A percentile compares a stretch with the other conserved stretches of the same genome.
Evolutionary conservation across 768 basidiomycete species (phyloP).

Genomic region (Inosperma sp.): DNA sequence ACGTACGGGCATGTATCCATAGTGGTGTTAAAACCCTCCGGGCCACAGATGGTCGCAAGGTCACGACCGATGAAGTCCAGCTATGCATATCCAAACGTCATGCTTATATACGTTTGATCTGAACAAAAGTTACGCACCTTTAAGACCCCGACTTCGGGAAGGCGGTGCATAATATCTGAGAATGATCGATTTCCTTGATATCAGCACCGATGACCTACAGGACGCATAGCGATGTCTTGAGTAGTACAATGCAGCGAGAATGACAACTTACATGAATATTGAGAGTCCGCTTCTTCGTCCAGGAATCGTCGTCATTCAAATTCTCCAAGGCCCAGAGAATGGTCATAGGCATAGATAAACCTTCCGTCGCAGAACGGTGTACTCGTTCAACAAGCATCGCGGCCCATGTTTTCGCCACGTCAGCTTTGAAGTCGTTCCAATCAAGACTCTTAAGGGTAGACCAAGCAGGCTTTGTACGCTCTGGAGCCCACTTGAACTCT

Average conservation of each 20-base stretch:
- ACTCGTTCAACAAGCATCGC: neutral
- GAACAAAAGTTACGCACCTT: too few species aligned
- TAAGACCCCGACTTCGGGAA: too few species aligned
- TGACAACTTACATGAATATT: slow-evolving; percentile 11
- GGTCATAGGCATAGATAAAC: slow-evolving; percentile 25
- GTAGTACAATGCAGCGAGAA: neutral
- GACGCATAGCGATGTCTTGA: neutral
- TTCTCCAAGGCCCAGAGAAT: slow-evolving; percentile 25
- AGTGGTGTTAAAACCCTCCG: too few species aligned
- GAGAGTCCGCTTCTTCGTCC: slow-evolving; percentile 21
- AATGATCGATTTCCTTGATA: neutral
- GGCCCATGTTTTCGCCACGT: slow-evolving; percentile 9
- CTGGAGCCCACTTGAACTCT: slow-evolving; percentile 29
- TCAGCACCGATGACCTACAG: neutral
- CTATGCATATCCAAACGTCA: too few species aligned
- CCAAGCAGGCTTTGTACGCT: slow-evolving; percentile 24
- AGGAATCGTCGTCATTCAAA: slow-evolving; percentile 20
- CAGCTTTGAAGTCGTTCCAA: slow-evolving; percentile 26
- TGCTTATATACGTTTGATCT: too few species aligned
- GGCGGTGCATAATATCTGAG: too few species aligned
- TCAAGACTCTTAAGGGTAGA: slow-evolving; percentile 19
- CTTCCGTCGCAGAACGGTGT: slow-evolving; percentile 16
- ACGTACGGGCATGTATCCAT: too few species aligned
- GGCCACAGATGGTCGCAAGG: too few species aligned
- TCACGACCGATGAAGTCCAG: too few species aligned